These are phyloP conservation scores for Fusarium sp. DNA, from an alignment of 2,329 filamentous ascomycete genomes.

Conservation along the genomic window DNA sequence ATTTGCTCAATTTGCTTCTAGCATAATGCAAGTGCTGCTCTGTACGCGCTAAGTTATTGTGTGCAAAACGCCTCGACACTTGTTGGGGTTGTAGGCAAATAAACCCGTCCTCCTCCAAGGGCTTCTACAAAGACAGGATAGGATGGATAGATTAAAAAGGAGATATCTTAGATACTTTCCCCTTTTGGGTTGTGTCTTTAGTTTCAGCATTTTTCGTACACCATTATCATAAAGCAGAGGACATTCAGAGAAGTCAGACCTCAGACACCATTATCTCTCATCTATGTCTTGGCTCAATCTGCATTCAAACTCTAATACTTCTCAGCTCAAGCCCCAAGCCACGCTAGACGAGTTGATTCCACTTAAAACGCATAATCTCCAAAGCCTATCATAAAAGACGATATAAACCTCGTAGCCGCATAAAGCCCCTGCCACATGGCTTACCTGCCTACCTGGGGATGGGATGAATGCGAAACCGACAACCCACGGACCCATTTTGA, in stretches of 20 bases:
- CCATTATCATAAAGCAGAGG: not conserved
- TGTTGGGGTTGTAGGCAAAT: not conserved
- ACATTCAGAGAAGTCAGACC: not conserved
- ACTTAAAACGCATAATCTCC: not conserved
- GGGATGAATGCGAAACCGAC: not conserved
- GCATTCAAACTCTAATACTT: not conserved
- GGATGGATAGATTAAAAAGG: not conserved
- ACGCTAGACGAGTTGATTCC: not conserved
- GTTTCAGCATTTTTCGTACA: not conserved
- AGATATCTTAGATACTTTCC: not conserved
- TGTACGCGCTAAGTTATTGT: not conserved
- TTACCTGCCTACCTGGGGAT: not conserved
- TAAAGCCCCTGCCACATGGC: not conserved
- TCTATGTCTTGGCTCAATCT: not conserved
- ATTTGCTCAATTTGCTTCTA: accelerated
- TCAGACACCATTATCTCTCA: not conserved
- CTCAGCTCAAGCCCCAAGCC: not conserved
- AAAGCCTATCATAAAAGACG: not conserved
- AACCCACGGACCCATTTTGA: not conserved
- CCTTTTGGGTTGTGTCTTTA: not conserved
- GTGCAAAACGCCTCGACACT: not conserved
- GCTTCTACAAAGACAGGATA: not conserved
- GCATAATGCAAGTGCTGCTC: not conserved
- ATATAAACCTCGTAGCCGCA: constrained; percentile 1
- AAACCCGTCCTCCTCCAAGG: not conserved